Percentiles rank a stretch among this genome's conserved stretches.
phyloP scores from a whole-genome alignment of 2,329 filamentous ascomycete genomes.

The Coniochaeta prunicola region DNA sequence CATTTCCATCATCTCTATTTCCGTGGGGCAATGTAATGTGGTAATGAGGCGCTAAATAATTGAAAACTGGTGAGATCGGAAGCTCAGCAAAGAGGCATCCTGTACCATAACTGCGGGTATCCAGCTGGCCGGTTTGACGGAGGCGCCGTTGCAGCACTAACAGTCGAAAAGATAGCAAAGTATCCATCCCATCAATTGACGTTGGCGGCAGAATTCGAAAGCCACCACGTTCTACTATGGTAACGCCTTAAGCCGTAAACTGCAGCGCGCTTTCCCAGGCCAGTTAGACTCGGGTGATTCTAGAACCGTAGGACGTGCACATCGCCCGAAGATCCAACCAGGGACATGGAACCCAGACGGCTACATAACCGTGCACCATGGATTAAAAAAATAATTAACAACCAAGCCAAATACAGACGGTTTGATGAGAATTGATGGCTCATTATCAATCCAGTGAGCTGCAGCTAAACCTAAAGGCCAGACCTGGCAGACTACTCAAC shows the following conservation, averaged over 20 bases:
- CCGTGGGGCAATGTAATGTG: neutral
- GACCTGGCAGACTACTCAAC: too few relatives aligned
- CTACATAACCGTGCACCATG: neutral
- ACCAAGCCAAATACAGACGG: neutral
- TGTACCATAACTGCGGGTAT: neutral
- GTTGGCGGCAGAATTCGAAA: neutral
- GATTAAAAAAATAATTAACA: neutral
- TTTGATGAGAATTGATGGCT: neutral
- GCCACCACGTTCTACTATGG: neutral
- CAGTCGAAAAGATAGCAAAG: neutral
- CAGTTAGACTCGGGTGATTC: neutral
- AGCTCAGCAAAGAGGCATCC: neutral
- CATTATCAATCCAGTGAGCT: neutral
- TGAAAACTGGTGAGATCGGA: neutral
- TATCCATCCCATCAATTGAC: too few relatives aligned
- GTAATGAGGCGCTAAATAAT: neutral
- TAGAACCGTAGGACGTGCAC: neutral
- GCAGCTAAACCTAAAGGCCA: neutral
- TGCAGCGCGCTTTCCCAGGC: neutral
- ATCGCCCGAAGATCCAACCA: neutral
- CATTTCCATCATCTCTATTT: neutral
- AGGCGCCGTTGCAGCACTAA: neutral
- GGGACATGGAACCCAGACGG: neutral
- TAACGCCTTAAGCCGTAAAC: neutral
- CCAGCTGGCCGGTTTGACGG: neutral